Base-by-base conservation (phyloP, 768 basidiomycete species). In the Leccinum rimulosum region DNA sequence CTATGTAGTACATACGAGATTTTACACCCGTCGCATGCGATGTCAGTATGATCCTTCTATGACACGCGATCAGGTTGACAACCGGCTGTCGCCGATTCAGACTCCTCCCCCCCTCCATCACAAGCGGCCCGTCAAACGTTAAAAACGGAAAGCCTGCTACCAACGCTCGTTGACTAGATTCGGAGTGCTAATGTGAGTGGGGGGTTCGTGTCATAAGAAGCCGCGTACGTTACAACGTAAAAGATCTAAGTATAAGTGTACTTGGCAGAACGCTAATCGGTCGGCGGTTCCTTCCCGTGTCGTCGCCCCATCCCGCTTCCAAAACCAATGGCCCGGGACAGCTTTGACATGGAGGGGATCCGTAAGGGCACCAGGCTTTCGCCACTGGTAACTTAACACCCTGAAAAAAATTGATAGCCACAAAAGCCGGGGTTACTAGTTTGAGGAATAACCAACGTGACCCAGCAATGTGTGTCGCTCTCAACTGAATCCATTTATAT, bases 101-200 rank as follows among this genome's bases (percentile, higher is more conserved):
- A 52, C 12, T 17, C 31, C 43, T 48, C 54, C 11, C 4, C 5
- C 33, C 40, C 22, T 40, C 40, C 40, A n/a, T 43, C 40, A 25
- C 47, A 56, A 58, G 56, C 56, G 58, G 49, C 47, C 47, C 55
- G 57, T 49, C 58, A 57, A 58, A 54, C 11, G 35, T 22, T 50
- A 10, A 50, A 30, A 58, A 38, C 40, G 48, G 38, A 19, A 35
- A 55, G 25, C 38, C 28, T 35, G 31, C 27, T 4, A 2, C 28
- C 25, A 31, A 64, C 52, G 30, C 28, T 28, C 12, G 30, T 30
- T 47, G 15, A 25, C 38, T 48, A 36, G 36, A 48, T 50, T 14
- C 35, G 35, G 30, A 52, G 19, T 50, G 35, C 40, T n/a, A 43
- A 40, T 27, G 56, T 45, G 47, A 65, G 59, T 33, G 58, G 47